Base-by-base conservation (phyloP, 768 basidiomycete genomes). In the Phaeotremella skinneri region DNA sequence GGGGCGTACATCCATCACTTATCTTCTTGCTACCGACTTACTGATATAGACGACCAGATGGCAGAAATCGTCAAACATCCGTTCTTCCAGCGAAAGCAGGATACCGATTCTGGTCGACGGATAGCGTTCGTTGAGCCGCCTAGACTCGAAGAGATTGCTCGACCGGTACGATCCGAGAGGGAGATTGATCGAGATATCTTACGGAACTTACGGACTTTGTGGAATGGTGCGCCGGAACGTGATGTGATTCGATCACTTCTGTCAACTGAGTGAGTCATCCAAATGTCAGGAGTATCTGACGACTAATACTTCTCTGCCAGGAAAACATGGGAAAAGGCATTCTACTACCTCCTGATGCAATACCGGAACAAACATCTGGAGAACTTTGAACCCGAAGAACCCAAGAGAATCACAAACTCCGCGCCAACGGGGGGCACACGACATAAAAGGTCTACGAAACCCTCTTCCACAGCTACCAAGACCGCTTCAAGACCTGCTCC, bases 41-140 rank as follows among this genome's bases (percentile, higher is more conserved):
- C 31, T 62, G 3, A 23, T 20, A 1, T 1, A 4, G 41, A 48
- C 21, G n/a, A n/a, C 7, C 65, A 96, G 93, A 91, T 98, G 76
- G 82, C 86, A 0, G 87, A 92, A 61, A 89, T 98, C 62, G 80
- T 90, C 41, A 72, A 78, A 17, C 93, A 98, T 75, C 91, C 93
- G 2, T 97, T 91, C 87, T 81, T 84, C 55, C 72, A 77, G 14
- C 83, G 83, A 2, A 80, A 81, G 0, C 80, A 81, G 45, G 61
- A 62, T 56, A 66, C 66, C 1, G 66, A 66, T 48, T 63, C 60
- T 1, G 63, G 63, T 25, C 55, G 61, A 30, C 58, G 59, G 1
- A 53, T 71, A 7, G 72, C 79, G 30, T 62, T 81, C 59, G 75
- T 77, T 29, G 79, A 80, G 29, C 83, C 86, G 26, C 87, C 87